Evolutionary conservation across 139 green algal genomes (phyloP), one percentile per base, ranked within the genome.

Genomic region (Chlorella sp.): DNA sequence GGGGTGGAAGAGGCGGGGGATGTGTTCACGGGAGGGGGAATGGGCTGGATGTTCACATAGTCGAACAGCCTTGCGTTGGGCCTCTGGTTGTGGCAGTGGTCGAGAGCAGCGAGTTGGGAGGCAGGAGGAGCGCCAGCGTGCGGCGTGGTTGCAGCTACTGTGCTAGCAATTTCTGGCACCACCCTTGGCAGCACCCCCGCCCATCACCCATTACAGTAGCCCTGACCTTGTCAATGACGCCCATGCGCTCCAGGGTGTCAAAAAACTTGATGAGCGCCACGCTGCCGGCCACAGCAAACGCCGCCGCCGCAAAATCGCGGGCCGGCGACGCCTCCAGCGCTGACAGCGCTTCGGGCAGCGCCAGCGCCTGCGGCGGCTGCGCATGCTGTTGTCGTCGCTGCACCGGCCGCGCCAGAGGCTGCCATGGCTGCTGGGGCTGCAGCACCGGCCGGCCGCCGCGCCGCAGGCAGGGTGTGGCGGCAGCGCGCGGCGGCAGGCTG

Each of bases 251-350:
- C 51, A 88, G 67, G 2, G 60, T 86, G 60, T 88, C 78, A 47
- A 88, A 88, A 39, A 88, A 83, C 41, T 72, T 67, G 44, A 88
- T 72, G 12, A 88, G 65, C 6, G 67, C 26, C 67, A 81, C 75
- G 71, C 76, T 57, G 44, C 85, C 85, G 2, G 55, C 18, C 4
- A 74, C 72, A 1, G 85, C 76, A 41, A 88, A 72, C 17, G 34
- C 26, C 4, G 67, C 85, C 17, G 85, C 85, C 15, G 65, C 55
- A 12, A 78, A 15, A 36, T 88, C 85, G 15, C 85, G 63, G 7
- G 39, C 78, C 17, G 78, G 78, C 39, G 63, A 63, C 5, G 30
- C 39, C 41, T 74, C 78, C 20, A 74, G 30, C 39, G 36, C 39
- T 16, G 78, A 65, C 39, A 83, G 41, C 38, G 78, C 78, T 20